Evolutionary conservation across 176 grass and related monocot species (phyloP), one percentile per base, ranked within the genome.

Genomic region (Chrysopogon serrulatus): DNA sequence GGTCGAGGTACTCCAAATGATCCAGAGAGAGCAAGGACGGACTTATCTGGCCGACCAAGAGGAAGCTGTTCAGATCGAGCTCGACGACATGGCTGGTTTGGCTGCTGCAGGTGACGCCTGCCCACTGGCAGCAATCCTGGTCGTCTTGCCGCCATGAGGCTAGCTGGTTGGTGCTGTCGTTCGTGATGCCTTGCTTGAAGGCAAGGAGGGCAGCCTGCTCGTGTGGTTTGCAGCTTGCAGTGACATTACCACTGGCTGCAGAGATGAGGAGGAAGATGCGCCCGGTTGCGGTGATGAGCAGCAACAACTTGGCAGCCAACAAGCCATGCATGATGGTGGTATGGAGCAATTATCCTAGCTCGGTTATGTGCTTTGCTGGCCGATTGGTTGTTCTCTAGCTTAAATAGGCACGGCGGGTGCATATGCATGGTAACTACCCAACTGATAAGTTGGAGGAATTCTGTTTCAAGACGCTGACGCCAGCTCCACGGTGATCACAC

Each of bases 41-140:
- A 66, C 65, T 72, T 77, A 91, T 88, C 63, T 91, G 7, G 15
- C 86, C 90, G 0, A 0, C 37, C 14, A 92, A 44, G 36, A 31
- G 30, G 32, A 17, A 32, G 17, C 63, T 32, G 65, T 35, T 65
- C 7, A 68, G 60, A 9, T 56, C 36, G 27, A 88, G 71, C 76
- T 47, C 35, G 44, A 70, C 2, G 31, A 83, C 65, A 47, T 65
- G 35, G 5, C 47, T 41, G 0, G 62, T 88, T 17, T 23, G 18
- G 68, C 26, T 60, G 61, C 66, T 56, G 5, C 86, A 88, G 2
- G 8, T 33, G 44, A 88, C 27, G 28, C 86, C 86, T 3, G 5
- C 14, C 79, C 86, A 88, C 5, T 36, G 15, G 42, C 85, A 87
- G 69, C 78, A 87, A 43, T 87, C 28, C 8, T 36, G 10, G 69